Percentiles rank a stretch among this genome's conserved stretches.
Evolutionary conservation across 108 stramenopile species (phyloP).

Genomic region (Fistulifera pelliculosa): DNA sequence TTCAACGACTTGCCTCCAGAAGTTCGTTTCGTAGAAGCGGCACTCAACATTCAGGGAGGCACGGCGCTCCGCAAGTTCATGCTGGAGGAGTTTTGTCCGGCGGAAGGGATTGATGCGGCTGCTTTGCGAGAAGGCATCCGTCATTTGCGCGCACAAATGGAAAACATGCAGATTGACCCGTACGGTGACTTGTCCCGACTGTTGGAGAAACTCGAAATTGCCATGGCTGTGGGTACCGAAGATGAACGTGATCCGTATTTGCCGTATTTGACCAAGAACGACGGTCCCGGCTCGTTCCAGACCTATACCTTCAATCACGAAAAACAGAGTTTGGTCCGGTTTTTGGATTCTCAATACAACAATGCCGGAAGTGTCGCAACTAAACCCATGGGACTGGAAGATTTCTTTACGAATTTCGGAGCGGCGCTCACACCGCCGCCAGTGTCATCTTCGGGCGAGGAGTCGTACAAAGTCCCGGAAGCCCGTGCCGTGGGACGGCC

Average conservation of each 20-base stretch:
- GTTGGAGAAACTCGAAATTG: conserved; percentile 47
- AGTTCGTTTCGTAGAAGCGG: conserved; percentile 62
- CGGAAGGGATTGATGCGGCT: conserved; percentile 52
- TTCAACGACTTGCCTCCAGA: conserved; percentile 65
- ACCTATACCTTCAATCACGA: conserved; percentile 79
- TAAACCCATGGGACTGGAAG: not conserved
- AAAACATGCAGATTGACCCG: conserved; percentile 80
- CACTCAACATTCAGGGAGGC: conserved; percentile 58
- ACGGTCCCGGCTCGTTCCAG: conserved; percentile 68
- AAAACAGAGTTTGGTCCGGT: conserved; percentile 55
- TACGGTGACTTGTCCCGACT: conserved; percentile 71
- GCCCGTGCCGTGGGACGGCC: conserved; percentile 62
- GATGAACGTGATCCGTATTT: conserved; percentile 64
- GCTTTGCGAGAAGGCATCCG: conserved; percentile 66
- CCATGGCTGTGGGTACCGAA: conserved; percentile 68
- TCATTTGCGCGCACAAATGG: conserved; percentile 58
- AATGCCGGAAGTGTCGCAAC: not conserved
- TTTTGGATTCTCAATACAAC: conserved; percentile 46
- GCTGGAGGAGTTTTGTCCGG: conserved; percentile 72
- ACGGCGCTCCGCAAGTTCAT: conserved; percentile 68
- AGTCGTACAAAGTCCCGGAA: conserved; percentile 47
- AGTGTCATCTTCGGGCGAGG: not conserved
- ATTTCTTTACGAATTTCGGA: conserved; percentile 27
- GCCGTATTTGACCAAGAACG: conserved; percentile 39
- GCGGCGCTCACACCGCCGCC: not conserved